Base-by-base conservation (phyloP, 805 yeast genomes). In the Vanderwaltozyma verrucispora region DNA sequence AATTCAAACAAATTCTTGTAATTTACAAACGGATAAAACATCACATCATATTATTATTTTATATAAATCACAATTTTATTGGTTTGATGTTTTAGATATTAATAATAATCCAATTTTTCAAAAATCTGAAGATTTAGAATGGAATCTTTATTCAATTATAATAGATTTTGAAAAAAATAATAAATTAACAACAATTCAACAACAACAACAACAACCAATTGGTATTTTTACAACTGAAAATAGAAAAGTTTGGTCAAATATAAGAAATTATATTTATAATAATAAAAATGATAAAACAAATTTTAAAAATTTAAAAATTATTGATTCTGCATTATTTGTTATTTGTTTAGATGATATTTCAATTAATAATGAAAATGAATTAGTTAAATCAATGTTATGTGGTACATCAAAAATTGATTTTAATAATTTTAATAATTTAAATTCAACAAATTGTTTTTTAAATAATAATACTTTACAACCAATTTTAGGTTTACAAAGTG, bases 191-290 rank as follows among this genome's bases (percentile, higher is more conserved):
- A 21, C 13, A 15, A 17, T 28, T 32, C 29, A 33, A 18, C 15
- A 30, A n/a, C 16, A 31, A 24, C 26, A 26, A 4, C 14, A 14
- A 16, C 21, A 40, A 7, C 83, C 94, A 7, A 82, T 87, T 58
- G 96, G 96, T 15, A 85, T 86, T 4, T 70, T 87, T 47, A 87
- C 95, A 13, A 84, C 95, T 1, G 96, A 87, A 53, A 85, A 83
- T 58, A 69, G 96, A 59, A 70, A 89, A 47, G 69, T 80, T 29
- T 87, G 96, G 96, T 87, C 95, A 14, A 69, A 69, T 43, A 67
- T 85, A 37, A 69, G 96, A 50, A 72, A 68, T 33, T 60, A 64
- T 28, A 58, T 79, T 24, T 49, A 61, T 25, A 60, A 63, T 33
- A 65, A 70, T 28, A 53, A 59, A 29, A 59, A 58, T 23, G 73